phyloP scores from a whole-genome alignment of 208 protist genomes.

The Leishmania tarentolae region DNA sequence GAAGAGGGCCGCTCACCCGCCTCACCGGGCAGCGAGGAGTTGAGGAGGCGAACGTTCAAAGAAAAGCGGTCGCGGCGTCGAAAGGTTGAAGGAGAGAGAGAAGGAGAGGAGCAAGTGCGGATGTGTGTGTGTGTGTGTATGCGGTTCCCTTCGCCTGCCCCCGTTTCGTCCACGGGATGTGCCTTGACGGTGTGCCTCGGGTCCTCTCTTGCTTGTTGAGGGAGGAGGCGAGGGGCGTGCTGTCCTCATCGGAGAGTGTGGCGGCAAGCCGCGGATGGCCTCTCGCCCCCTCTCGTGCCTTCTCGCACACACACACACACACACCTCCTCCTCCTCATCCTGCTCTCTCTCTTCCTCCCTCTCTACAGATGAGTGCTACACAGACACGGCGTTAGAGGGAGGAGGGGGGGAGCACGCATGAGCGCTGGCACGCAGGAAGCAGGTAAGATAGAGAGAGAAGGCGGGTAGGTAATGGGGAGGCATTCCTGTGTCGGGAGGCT shows the following conservation, averaged over 20 bases:
- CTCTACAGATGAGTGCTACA: not conserved
- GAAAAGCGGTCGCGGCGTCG: not conserved
- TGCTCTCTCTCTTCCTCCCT: not conserved
- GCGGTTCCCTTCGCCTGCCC: not conserved
- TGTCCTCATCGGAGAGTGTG: too few relatives aligned
- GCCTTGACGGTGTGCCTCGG: not conserved
- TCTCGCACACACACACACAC: not conserved
- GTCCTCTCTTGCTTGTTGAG: too few relatives aligned
- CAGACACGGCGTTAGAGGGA: not conserved
- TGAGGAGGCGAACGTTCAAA: not conserved
- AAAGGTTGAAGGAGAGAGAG: not conserved
- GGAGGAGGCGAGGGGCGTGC: too few relatives aligned
- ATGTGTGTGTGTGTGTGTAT: not conserved
- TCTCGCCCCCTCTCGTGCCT: not conserved
- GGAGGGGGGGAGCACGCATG: too few relatives aligned
- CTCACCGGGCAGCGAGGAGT: not conserved
- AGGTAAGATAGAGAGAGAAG: constrained; percentile 11
- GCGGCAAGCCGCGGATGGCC: too few relatives aligned
- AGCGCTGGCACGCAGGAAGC: not conserved
- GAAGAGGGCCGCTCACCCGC: too few relatives aligned
- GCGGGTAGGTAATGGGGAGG: not conserved
- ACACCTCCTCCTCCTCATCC: not conserved
- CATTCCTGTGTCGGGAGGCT: not conserved
- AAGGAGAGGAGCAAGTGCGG: not conserved
- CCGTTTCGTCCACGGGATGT: not conserved